phyloP scores from a whole-genome alignment of 2,329 filamentous ascomycete genomes.

The Incumbomyces delicatus region DNA sequence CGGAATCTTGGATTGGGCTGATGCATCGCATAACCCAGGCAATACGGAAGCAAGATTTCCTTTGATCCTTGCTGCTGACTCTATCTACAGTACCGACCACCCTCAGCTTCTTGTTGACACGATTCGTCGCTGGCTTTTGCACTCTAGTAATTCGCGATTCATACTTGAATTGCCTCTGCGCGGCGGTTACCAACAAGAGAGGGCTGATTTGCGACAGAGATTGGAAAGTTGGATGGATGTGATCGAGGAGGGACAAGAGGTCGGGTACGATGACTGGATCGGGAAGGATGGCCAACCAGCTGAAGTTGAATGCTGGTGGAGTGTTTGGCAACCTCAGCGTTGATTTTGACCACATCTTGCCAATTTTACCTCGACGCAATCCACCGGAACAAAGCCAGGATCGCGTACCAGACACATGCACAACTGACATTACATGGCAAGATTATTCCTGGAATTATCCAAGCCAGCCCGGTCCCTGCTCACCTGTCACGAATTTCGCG shows the following conservation, averaged over 20 bases:
- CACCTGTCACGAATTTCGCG: no score
- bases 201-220: slow-evolving; percentile 50
- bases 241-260: slow-evolving; percentile 40
- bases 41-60: slow-evolving; percentile 34
- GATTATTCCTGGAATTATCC: no score
- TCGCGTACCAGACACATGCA: no score
- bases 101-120: slow-evolving; percentile 63
- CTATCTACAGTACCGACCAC: slow-evolving; percentile 77
- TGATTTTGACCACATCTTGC: no score
- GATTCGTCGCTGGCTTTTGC: slow-evolving; percentile 57
- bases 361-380: no score
- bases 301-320: slow-evolving; percentile 40
- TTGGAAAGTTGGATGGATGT: slow-evolving; percentile 48
- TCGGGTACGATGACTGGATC: slow-evolving; percentile 41
- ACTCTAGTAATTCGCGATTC: slow-evolving; percentile 49
- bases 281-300: slow-evolving; percentile 30
- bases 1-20: slow-evolving; percentile 63
- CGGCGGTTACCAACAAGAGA: slow-evolving; percentile 55
- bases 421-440: no score
- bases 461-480: no score
- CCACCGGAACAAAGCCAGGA: no score
- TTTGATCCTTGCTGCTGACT: slow-evolving; percentile 75
- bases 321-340: slow-evolving; percentile 27
- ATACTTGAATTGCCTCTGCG: slow-evolving; percentile 74
- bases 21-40: slow-evolving; percentile 23